Evolutionary conservation across 1,284 basidiomycete genomes (phyloP).

Genomic region (Microbotryomycetes sp.): DNA sequence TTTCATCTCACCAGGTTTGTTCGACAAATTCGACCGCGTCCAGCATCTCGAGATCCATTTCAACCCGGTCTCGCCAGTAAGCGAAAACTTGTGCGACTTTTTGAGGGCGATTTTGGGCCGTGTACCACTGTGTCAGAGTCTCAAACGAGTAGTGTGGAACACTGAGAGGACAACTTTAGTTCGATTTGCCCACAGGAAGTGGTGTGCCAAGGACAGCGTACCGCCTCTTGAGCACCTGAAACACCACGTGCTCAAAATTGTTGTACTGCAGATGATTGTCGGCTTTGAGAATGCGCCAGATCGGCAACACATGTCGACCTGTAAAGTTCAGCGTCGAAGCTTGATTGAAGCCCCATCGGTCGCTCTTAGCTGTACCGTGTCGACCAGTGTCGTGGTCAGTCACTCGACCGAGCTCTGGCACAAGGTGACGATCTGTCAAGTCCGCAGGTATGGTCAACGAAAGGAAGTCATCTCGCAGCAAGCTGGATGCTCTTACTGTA

Average conservation of each 20-base stretch:
- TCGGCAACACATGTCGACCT: conserved; percentile 84
- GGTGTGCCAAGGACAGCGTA: conserved; percentile 41
- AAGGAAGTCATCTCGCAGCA: background rate
- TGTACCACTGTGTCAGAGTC: conserved; percentile 68
- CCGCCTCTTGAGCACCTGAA: conserved; percentile 69
- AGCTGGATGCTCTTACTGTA: conserved; percentile 3
- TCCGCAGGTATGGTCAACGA: background rate
- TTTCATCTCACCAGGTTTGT: conserved; percentile 67
- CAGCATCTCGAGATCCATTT: conserved; percentile 66
- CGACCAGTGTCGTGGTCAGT: conserved; percentile 29
- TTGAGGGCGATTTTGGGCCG: conserved; percentile 53
- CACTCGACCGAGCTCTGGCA: conserved; percentile 43
- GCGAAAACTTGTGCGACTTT: conserved; percentile 55
- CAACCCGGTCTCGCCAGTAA: conserved; percentile 59
- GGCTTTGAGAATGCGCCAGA: conserved; percentile 85
- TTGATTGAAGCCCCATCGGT: conserved; percentile 68
- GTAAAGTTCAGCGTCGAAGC: conserved; percentile 75
- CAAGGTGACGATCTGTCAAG: conserved; percentile 32
- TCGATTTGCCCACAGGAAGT: background rate
- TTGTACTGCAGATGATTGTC: conserved; percentile 76
- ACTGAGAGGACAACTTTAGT: conserved; percentile 44
- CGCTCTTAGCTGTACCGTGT: conserved; percentile 41
- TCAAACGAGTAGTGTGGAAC: conserved; percentile 65
- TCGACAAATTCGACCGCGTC: conserved; percentile 73
- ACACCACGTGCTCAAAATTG: conserved; percentile 83